A percentile compares a stretch with the other conserved stretches of the same genome.
Conservation (phyloP, 805 yeast species). For the Diddensiella santjacobensis region DNA sequence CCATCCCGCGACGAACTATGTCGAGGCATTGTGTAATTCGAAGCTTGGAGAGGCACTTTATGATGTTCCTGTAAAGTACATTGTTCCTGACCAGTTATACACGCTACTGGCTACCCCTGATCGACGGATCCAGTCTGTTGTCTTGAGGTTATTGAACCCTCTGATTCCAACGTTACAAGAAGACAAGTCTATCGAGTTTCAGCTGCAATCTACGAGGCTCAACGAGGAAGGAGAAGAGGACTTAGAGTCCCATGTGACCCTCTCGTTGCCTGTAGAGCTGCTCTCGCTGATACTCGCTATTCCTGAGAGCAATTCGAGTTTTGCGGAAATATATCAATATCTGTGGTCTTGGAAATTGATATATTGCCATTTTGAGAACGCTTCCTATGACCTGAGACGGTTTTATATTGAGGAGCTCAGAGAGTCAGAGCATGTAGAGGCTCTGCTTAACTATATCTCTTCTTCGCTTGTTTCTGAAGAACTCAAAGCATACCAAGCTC, state of each 20-base stretch:
- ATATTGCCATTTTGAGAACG: slow-evolving; percentile 56
- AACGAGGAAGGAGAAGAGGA: slow-evolving; percentile 30
- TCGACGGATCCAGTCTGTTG: slow-evolving; percentile 13
- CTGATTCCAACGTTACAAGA: slow-evolving; percentile 21
- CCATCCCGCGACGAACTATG: slow-evolving; percentile 12
- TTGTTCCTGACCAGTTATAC: slow-evolving; percentile 31
- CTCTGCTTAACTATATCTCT: slow-evolving; percentile 52
- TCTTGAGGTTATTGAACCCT: slow-evolving; percentile 21
- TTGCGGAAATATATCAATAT: slow-evolving; percentile 13
- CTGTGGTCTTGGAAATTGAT: slow-evolving; percentile 59
- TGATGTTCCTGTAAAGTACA: slow-evolving; percentile 6
- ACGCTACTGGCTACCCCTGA: slow-evolving; percentile 32
- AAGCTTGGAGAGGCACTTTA: slow-evolving; percentile 14
- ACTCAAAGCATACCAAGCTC: neutral
- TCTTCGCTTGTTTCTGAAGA: slow-evolving; percentile 27
- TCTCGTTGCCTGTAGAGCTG: slow-evolving; percentile 10
- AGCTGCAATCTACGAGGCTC: slow-evolving; percentile 39
- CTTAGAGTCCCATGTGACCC: neutral
- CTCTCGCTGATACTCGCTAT: slow-evolving; percentile 17
- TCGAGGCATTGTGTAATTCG: slow-evolving; percentile 3
- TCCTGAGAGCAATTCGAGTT: neutral
- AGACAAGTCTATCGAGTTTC: slow-evolving; percentile 35
- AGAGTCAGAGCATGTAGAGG: slow-evolving; percentile 42
- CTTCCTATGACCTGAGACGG: slow-evolving; percentile 61
- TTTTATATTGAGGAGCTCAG: slow-evolving; percentile 58